Base-by-base conservation (phyloP, 331 rosid species). In the Saraca asoca region DNA sequence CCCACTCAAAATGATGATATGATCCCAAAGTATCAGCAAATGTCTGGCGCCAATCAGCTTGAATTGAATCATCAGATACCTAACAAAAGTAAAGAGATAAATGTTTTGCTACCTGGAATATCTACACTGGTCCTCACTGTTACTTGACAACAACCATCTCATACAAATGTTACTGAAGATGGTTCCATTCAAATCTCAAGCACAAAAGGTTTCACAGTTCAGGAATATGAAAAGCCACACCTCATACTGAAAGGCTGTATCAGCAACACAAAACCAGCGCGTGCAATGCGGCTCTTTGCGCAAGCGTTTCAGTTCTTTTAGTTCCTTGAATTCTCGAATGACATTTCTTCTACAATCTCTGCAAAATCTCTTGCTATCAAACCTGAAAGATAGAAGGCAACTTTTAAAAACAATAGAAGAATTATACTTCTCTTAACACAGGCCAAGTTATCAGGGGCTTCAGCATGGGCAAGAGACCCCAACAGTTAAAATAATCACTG, bases 321-420 rank as follows among this genome's bases (percentile, higher is more conserved):
- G 91, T 75, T 94, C 99, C 85, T 90, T 94, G 88, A 94, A 94
- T 78, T 90, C 97, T 17, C 97, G 86, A 72, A 94, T 90, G 19
- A 94, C 99, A 79, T 94, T 94, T 78, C 96, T 86, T 83, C 99
- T 88, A 82, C 99, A 94, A 69, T 94, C 99, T 90, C 99, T 80
- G 76, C 99, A 94, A 79, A 94, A 94, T 71, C 99, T 94, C 91
- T 94, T 94, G 97, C 96, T 94, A 71, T 94, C 99, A 82, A 94
- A 94, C 90, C 99, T 94, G 92, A 55, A 39, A 71, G 74, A 81
- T 34, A 71, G 69, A 79, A 68, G 65, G 53, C 34, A 78, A 68
- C 51, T 65, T 42, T 62, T 76, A 78, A 65, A 55, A 62, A 81
- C 78, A 60, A 12, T 43, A 19, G 51, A 78, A 78, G 17, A 51